Percentiles rank a stretch among this genome's conserved stretches.
phyloP scores from a whole-genome alignment of 768 basidiomycete genomes.

The Podaxis carcinomalis region DNA sequence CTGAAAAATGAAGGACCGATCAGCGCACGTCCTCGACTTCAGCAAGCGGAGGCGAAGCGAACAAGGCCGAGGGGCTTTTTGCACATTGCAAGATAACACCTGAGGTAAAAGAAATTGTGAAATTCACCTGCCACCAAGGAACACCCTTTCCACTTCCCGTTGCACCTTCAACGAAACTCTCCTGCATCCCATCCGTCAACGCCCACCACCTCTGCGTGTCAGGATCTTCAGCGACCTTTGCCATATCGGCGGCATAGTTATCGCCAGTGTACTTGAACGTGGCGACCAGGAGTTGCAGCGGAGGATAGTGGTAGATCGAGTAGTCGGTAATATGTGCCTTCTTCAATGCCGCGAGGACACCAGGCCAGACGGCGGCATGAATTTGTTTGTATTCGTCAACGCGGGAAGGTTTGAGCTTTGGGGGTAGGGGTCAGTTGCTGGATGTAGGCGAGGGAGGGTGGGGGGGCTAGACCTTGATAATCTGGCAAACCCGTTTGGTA shows the following conservation, averaged over 20 bases:
- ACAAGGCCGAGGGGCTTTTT: background rate
- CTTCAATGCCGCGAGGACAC: slow-evolving; percentile 59
- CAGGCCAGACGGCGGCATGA: slow-evolving; percentile 65
- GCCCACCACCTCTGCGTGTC: slow-evolving; percentile 78
- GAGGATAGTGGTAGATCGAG: slow-evolving; percentile 67
- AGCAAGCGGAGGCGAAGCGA: background rate
- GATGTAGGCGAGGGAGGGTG: background rate
- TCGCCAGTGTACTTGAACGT: slow-evolving; percentile 70
- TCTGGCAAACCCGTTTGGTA: slow-evolving; percentile 62
- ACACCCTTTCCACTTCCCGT: slow-evolving; percentile 61
- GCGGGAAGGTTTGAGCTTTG: slow-evolving; percentile 50
- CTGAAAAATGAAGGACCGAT: slow-evolving; percentile 19
- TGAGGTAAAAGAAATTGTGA: background rate
- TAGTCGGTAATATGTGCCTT: slow-evolving; percentile 69
- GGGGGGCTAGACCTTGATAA: slow-evolving; percentile 51
- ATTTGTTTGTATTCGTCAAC: slow-evolving; percentile 51
- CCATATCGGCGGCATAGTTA: slow-evolving; percentile 68
- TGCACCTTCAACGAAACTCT: slow-evolving; percentile 67
- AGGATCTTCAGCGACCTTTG: slow-evolving; percentile 52
- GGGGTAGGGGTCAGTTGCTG: background rate
- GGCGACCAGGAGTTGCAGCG: slow-evolving; percentile 66
- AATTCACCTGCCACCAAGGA: slow-evolving; percentile 67
- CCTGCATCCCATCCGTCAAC: slow-evolving; percentile 75
- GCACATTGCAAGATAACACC: background rate
- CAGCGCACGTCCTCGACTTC: background rate